phyloP scores from a whole-genome alignment of 2,329 filamentous ascomycete species.

The Juglanconis oblonga region DNA sequence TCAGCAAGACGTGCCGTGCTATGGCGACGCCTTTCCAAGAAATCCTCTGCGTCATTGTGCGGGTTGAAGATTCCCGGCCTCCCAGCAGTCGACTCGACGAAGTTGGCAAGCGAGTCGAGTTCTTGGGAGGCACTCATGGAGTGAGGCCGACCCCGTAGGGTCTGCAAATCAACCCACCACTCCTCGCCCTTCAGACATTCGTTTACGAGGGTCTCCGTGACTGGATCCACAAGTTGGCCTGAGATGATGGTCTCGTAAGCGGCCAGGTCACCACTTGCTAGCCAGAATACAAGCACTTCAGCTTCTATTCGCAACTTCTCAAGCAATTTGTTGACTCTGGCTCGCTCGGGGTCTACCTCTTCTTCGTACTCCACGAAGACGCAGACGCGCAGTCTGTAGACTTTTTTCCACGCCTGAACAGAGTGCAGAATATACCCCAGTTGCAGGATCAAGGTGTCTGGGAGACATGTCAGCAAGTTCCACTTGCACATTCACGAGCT shows the following conservation, averaged over 20 bases:
- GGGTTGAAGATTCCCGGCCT: conserved; percentile 43
- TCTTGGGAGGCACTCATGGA: conserved; percentile 41
- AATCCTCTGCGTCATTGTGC: conserved; percentile 29
- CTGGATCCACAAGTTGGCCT: conserved; percentile 54
- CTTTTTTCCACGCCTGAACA: conserved; percentile 74
- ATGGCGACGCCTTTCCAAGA: conserved; percentile 32
- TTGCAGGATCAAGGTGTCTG: conserved; percentile 76
- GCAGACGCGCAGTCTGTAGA: conserved; percentile 70
- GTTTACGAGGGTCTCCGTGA: conserved; percentile 60
- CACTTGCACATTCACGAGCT: background rate
- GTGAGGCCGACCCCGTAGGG: conserved; percentile 40
- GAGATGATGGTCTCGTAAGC: conserved; percentile 80
- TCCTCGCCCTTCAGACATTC: conserved; percentile 66
- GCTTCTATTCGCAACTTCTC: conserved; percentile 82
- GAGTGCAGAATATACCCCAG: conserved; percentile 81
- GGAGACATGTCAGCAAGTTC: conserved; percentile 16
- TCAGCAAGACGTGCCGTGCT: conserved; percentile 60
- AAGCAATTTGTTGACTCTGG: conserved; percentile 68
- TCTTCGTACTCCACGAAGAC: conserved; percentile 89
- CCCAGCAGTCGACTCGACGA: conserved; percentile 41
- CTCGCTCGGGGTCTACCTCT: conserved; percentile 76
- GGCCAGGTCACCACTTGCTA: conserved; percentile 68
- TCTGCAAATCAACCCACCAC: conserved; percentile 79
- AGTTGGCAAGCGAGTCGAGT: conserved; percentile 39
- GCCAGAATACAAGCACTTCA: conserved; percentile 75